Conservation (phyloP, 2,329 filamentous ascomycete genomes). For the Penicillium sp. region DNA sequence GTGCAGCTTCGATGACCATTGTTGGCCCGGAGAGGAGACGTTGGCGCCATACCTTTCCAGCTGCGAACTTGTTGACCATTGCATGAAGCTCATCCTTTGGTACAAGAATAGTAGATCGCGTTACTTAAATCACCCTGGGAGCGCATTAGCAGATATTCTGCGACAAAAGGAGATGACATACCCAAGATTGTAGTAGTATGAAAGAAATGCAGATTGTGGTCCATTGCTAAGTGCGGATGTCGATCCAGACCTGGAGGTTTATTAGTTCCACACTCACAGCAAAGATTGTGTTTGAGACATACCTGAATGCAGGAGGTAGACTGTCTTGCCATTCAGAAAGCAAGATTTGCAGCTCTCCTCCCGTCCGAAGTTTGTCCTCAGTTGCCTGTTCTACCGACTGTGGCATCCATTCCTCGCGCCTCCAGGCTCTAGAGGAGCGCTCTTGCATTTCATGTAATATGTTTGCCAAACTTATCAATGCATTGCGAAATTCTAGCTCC, state of each 20-base stretch:
- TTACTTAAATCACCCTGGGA: not conserved
- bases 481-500: not conserved
- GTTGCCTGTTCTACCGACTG: slow-evolving; percentile 12
- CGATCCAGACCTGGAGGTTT: not conserved
- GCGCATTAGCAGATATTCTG: too few species aligned
- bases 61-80: slow-evolving; percentile 5
- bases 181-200: not conserved
- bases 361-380: slow-evolving; percentile 12
- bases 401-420: slow-evolving; percentile 8
- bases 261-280: not conserved
- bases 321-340: slow-evolving; percentile 4
- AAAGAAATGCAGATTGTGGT: not conserved
- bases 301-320: slow-evolving; percentile 5
- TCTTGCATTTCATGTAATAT: slow-evolving; percentile 13
- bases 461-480: slow-evolving; percentile 5
- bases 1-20: slow-evolving; percentile 7
- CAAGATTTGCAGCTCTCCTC: slow-evolving; percentile 3
- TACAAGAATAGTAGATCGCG: slow-evolving; percentile 5
- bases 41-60: slow-evolving; percentile 1
- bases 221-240: not conserved
- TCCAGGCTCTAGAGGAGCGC: slow-evolving; percentile 9
- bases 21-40: slow-evolving; percentile 4
- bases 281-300: not conserved
- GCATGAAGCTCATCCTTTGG: slow-evolving; percentile 4
- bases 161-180: not conserved